A percentile compares a stretch with the other conserved stretches of the same genome.
phyloP scores from a whole-genome alignment of 2,329 filamentous ascomycete species.

The Penicillium sp. region DNA sequence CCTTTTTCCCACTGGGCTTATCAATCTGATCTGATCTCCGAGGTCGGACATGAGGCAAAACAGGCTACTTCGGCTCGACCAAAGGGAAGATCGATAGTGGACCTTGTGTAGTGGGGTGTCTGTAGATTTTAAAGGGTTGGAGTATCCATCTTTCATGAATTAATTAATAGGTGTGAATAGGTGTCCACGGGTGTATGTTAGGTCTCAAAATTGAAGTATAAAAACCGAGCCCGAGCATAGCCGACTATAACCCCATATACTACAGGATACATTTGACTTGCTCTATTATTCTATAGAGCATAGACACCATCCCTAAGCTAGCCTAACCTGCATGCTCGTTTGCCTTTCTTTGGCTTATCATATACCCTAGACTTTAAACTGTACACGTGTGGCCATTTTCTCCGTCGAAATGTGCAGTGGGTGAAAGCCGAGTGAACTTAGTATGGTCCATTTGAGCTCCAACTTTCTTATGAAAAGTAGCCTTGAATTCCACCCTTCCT shows the following conservation, averaged over 20 bases:
- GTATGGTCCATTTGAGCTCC: no score
- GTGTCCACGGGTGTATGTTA: not conserved
- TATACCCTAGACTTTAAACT: no score
- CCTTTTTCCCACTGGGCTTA: conserved; percentile 20
- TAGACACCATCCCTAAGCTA: no score
- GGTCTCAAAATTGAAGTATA: not conserved
- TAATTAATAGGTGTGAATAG: not conserved
- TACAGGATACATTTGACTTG: not conserved
- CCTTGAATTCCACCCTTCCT: no score
- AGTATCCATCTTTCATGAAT: no score
- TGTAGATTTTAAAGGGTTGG: not conserved
- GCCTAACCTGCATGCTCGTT: no score
- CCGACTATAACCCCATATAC: not conserved
- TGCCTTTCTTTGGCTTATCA: no score
- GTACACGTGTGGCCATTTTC: no score
- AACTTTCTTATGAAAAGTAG: no score
- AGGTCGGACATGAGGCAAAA: conserved; percentile 21
- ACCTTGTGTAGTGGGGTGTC: not conserved
- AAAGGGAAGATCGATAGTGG: not conserved
- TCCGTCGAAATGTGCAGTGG: no score
- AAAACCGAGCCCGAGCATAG: not conserved
- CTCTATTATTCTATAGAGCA: no score
- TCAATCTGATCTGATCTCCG: conserved; percentile 30
- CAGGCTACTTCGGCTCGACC: not conserved
- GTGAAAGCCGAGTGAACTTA: no score